Base-by-base conservation (phyloP, 352 stramenopile genomes). In the Peronospora farinosa region DNA sequence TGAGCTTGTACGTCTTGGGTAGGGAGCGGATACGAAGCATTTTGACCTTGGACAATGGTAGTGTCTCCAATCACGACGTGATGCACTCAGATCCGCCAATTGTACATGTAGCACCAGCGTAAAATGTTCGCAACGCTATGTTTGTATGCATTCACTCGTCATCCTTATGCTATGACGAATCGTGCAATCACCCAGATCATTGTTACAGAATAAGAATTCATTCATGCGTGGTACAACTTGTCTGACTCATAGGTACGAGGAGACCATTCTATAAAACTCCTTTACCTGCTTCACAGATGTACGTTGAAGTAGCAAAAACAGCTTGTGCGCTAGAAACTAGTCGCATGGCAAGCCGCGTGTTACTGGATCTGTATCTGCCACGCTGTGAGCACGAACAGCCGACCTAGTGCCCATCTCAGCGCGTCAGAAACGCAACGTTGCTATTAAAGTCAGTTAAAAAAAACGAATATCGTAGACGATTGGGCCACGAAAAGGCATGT, bases 1-100 rank as follows among this genome's bases (percentile, higher is more conserved):
- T 80, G 48, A 74, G 27, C 19, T 40, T 2, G 35, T 40, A 12
- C 17, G 32, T 33, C 13, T 5, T 36, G 21, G 23, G 44, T 44
- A 44, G 33, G n/a, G 30, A 51, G 31, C 35, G 15, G 35, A 40
- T 37, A 6, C 32, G 5, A 39, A 39, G 13, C 33, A 39, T 11
- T 16, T 27, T 15, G 12, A 37, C 13, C 13, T n/a, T 37, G 13
- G 31, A 4, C 28, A 32, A 9, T 6, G 1, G 3, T 32, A 7
- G 10, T 15, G 31, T 37, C 9, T n/a, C 1, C 23, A 0, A 5
- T 32, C 28, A 13, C 12, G 28, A 3, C 12, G 5, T 32, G 28
- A 32, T 32, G 28, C 10, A 32, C 28, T 32, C 28, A 32, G 10
- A 32, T 32, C 7, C 10, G 28, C 7, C 12, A 32, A 32, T 32